Evolutionary conservation across 2,329 filamentous ascomycete genomes (phyloP), one percentile per base, ranked within the genome.

Genomic region (Penicillium sp.): DNA sequence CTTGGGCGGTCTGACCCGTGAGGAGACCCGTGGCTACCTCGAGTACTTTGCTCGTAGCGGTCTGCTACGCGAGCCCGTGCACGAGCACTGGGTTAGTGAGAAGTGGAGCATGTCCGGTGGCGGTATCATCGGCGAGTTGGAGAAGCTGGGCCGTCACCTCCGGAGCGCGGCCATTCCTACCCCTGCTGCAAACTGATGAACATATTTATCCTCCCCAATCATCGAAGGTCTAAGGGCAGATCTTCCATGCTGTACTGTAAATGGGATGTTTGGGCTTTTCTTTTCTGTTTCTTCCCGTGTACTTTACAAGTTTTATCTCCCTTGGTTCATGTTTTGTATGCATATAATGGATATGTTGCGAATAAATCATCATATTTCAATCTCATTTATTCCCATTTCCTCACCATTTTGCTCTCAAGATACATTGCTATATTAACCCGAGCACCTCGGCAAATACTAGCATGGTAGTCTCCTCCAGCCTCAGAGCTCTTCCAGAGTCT

Each of bases 1-100:
- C 17, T 68, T 96, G 17, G 79, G 82, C 34, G 88, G 90, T 7
- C 65, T 97, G 60, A 87, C 78, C 63, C 89, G 87, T 73, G 75
- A 80, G 2, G 93, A 97, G 75, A 86, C 90, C 9, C 83, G 87
- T 53, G 81, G 85, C 1, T 78, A 96, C 62, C 87, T 97, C 85
- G 91, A 97, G 77, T 97, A 97, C 76, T 97, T 93, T 80, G 91
- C 90, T 4, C 85, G 84, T 29, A 95, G 90, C 70, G 94, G 93
- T 10, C 79, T 96, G 68, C 70, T 96, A 67, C 83, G 89, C 58
- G 78, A 83, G 55, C 80, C 78, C 39, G 80, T 97, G 43, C 86
- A 89, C 64, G 86, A 92, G 66, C 78, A 77, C 57, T 80, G 82
- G 56, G 87, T 97, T 29, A 80, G 82, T 18, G 89, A 95, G 79